A percentile compares a stretch with the other conserved stretches of the same genome.
phyloP scores from a whole-genome alignment of 2,329 filamentous ascomycete species.

The Xenosphaeropsis pyriputrescens region DNA sequence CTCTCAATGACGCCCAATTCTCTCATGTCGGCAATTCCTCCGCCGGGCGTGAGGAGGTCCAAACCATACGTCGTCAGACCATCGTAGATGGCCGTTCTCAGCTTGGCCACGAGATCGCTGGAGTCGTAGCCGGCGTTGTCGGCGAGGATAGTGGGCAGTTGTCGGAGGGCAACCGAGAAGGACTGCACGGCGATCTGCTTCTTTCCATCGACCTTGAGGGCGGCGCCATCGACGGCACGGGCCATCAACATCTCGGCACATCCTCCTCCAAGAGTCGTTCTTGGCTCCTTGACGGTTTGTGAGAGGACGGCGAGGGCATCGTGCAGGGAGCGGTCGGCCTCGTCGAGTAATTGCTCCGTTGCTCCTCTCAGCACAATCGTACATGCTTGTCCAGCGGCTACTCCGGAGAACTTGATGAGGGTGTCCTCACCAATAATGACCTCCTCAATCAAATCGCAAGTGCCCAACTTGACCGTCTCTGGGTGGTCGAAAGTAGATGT shows the following conservation, averaged over 20 bases:
- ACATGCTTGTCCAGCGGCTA: constrained; percentile 85
- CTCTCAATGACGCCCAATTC: constrained; percentile 92
- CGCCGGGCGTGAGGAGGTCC: constrained; percentile 77
- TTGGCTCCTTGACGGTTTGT: constrained; percentile 88
- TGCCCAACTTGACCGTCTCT: constrained; percentile 88
- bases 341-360: constrained; percentile 91
- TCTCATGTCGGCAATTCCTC: constrained; percentile 89
- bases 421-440: constrained; percentile 98
- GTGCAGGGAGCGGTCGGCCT: constrained; percentile 90
- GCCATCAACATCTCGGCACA: constrained; percentile 99
- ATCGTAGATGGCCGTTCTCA: constrained; percentile 89
- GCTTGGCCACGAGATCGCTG: constrained; percentile 78
- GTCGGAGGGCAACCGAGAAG: constrained; percentile 78
- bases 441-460: constrained; percentile 93
- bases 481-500: constrained; percentile 96
- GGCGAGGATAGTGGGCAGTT: constrained; percentile 89
- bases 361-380: constrained; percentile 93
- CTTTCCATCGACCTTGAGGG: constrained; percentile 91
- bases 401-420: constrained; percentile 92
- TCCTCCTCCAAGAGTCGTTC: constrained; percentile 86
- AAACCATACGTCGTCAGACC: constrained; percentile 86
- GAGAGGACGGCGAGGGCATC: constrained; percentile 93
- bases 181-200: constrained; percentile 85
- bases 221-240: constrained; percentile 87
- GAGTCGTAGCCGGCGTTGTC: constrained; percentile 97